Conservation (phyloP, 768 basidiomycete species). For the Psilocybe cyanescens region DNA sequence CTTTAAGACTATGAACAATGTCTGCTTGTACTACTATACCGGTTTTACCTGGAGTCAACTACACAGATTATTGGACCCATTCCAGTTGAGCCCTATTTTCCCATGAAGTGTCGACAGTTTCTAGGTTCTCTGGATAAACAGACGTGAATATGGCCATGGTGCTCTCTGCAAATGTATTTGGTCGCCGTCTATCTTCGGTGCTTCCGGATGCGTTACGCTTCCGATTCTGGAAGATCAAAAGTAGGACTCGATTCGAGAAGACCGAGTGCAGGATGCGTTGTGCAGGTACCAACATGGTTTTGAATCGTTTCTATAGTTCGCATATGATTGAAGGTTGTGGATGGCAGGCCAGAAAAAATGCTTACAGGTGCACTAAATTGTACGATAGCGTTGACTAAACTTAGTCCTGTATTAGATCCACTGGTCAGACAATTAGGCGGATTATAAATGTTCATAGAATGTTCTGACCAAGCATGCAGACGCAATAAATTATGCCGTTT, state of each 20-base stretch:
- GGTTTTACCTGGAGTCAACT: not conserved
- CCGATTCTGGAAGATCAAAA: slow-evolving; percentile 6
- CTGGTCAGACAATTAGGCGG: not conserved
- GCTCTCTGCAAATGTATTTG: not conserved
- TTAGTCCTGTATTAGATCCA: not conserved
- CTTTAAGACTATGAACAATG: no score
- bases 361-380: slow-evolving; percentile 1
- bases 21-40: no score
- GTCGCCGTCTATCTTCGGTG: not conserved
- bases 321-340: not conserved
- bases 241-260: slow-evolving; percentile 7
- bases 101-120: not conserved
- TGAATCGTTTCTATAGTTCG: not conserved
- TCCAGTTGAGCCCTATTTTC: not conserved
- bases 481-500: slow-evolving; percentile 7
- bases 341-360: not conserved
- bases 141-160: slow-evolving; percentile 3
- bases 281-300: not conserved
- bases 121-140: not conserved
- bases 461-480: slow-evolving; percentile 7
- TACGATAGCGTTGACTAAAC: not conserved
- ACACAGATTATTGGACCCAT: not conserved
- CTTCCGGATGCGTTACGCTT: not conserved
- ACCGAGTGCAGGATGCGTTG: slow-evolving; percentile 9
- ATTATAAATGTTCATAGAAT: no score